Conservation (phyloP, 2,329 filamentous ascomycete species). For the Sclerotinia sclerotiorum region DNA sequence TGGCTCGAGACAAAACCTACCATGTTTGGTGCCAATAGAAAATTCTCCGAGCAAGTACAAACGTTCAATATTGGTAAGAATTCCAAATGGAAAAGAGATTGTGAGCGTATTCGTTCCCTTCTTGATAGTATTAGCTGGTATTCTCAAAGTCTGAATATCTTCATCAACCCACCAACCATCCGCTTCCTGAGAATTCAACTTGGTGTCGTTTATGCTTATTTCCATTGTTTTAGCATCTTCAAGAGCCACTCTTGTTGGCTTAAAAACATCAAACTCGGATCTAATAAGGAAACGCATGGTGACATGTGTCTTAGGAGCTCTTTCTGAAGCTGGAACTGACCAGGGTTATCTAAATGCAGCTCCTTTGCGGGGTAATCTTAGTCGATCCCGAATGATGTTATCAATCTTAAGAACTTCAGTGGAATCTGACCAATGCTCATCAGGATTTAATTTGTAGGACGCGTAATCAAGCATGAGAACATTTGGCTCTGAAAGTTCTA, state of each 20-base stretch:
- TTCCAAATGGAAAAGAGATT: constrained; percentile 36
- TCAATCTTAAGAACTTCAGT: constrained; percentile 39
- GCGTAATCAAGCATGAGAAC: constrained; percentile 41
- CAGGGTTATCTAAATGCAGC: constrained; percentile 38
- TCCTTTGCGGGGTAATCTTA: constrained; percentile 36
- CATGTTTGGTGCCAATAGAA: constrained; percentile 28
- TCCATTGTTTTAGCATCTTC: constrained; percentile 34
- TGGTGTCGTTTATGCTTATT: constrained; percentile 32
- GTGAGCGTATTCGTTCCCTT: constrained; percentile 33
- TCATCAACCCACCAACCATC: constrained; percentile 41
- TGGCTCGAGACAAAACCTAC: background rate
- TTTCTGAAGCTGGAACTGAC: constrained; percentile 31
- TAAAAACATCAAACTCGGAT: constrained; percentile 28
- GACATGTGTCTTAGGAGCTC: constrained; percentile 30
- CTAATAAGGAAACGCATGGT: constrained; percentile 36
- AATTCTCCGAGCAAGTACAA: constrained; percentile 40
- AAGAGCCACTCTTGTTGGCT: constrained; percentile 32
- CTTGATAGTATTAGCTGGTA: constrained; percentile 32
- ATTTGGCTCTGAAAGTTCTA: constrained; percentile 38
- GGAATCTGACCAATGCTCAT: constrained; percentile 28
- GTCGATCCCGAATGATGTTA: constrained; percentile 35
- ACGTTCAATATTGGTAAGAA: constrained; percentile 39
- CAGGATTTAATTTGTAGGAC: constrained; percentile 33
- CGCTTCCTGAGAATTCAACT: constrained; percentile 15
- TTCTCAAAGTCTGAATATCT: constrained; percentile 33